Conservation (phyloP, 192 early-diverging fungal genomes). For the Jimgerdemannia lactiflua region DNA sequence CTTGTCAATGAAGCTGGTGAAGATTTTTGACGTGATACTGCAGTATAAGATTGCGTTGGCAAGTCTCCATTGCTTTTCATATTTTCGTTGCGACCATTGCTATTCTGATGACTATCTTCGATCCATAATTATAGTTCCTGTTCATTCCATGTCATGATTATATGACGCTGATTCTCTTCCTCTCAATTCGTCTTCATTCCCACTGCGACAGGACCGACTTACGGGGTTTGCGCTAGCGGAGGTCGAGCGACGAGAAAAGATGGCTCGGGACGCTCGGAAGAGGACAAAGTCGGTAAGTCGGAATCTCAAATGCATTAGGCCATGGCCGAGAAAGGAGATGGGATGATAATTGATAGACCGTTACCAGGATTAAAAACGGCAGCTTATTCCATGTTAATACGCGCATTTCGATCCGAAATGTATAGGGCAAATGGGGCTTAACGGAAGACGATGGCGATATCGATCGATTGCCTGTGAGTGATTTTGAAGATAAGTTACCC, state of each 20-base stretch:
- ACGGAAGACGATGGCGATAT: background rate
- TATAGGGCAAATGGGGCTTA: background rate
- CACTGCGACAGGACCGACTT: slow-evolving; percentile 38
- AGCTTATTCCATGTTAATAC: background rate
- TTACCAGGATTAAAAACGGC: too few relatives aligned
- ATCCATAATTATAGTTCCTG: too few relatives aligned
- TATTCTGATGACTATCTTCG: background rate
- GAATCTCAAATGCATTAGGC: background rate
- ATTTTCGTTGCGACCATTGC: background rate
- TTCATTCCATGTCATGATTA: background rate
- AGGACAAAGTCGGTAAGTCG: background rate
- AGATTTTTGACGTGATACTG: slow-evolving; percentile 64
- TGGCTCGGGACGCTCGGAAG: background rate
- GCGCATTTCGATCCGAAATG: background rate
- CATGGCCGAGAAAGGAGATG: slow-evolving; percentile 1
- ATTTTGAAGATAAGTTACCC: slow-evolving; percentile 1
- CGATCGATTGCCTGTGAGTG: background rate
- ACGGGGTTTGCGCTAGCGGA: slow-evolving; percentile 41
- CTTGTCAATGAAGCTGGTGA: slow-evolving; percentile 39
- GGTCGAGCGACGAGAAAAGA: slow-evolving; percentile 28
- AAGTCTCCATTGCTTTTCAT: background rate
- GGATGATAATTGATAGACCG: too few relatives aligned
- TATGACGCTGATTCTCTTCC: background rate
- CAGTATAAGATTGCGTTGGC: slow-evolving; percentile 46
- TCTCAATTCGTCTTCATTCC: too few relatives aligned